phyloP scores from a whole-genome alignment of 2,329 filamentous ascomycete genomes.

The Hymenoscyphus occultus region DNA sequence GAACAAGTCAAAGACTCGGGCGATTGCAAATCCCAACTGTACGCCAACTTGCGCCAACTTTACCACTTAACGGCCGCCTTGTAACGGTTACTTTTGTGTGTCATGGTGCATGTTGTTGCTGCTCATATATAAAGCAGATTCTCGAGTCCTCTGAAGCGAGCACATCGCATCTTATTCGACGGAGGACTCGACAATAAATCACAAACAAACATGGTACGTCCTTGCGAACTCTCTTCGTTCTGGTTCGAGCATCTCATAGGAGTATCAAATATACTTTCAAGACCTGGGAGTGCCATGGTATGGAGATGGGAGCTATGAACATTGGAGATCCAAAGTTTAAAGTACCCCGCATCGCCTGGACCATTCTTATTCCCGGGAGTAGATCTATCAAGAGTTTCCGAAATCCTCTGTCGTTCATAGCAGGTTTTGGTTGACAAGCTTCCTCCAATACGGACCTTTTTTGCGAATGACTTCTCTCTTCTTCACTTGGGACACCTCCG shows the following conservation, averaged over 20 bases:
- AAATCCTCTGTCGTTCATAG: neutral
- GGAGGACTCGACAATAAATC: slow-evolving; percentile 14
- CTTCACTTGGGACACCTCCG: neutral
- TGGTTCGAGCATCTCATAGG: neutral
- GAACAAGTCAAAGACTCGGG: neutral
- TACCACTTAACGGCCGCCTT: neutral
- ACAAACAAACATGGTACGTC: slow-evolving; percentile 30
- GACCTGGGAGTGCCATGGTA: too few species aligned
- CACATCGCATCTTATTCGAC: neutral
- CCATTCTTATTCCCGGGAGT: neutral
- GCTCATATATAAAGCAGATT: neutral
- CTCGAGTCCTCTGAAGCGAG: neutral
- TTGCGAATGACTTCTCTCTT: neutral
- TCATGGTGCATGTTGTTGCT: neutral
- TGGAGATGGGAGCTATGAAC: neutral
- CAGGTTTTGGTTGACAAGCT: neutral
- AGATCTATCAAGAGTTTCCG: neutral
- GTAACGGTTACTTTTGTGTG: slow-evolving; percentile 7
- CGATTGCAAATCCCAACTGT: neutral
- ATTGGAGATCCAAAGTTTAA: neutral
- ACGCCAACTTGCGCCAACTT: too few species aligned
- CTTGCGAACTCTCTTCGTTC: slow-evolving; percentile 1
- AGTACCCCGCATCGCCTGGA: neutral
- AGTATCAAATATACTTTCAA: too few species aligned
- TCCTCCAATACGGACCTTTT: neutral